A percentile compares a stretch with the other conserved stretches of the same genome.
These are phyloP conservation scores for Kwoniella sp. DNA, from an alignment of 768 basidiomycete species.

Conservation along the genomic window DNA sequence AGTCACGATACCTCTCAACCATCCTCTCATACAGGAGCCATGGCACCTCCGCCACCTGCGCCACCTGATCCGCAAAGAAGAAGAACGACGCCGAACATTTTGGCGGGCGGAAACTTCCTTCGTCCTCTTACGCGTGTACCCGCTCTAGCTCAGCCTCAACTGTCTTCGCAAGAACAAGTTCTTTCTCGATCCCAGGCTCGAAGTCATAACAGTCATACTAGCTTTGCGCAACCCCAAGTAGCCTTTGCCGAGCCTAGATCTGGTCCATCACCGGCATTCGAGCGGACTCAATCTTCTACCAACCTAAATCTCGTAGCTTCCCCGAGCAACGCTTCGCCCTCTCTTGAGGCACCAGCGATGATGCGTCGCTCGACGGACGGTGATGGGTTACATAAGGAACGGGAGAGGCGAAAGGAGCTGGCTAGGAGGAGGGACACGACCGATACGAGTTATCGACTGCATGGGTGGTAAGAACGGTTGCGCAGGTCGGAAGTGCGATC, in stretches of 20 bases:
- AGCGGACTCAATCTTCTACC: slow-evolving; percentile 30
- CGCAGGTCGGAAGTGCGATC: no score
- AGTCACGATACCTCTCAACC: slow-evolving; percentile 21
- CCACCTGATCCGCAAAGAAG: slow-evolving; percentile 9
- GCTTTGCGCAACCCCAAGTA: not conserved
- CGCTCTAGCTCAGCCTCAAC: slow-evolving; percentile 3
- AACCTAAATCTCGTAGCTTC: slow-evolving; percentile 10
- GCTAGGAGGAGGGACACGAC: slow-evolving; percentile 31
- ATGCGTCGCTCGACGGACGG: slow-evolving; percentile 43
- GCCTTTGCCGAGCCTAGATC: not conserved
- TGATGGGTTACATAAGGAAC: slow-evolving; percentile 21
- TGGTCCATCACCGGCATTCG: not conserved
- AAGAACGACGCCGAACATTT: slow-evolving; percentile 30
- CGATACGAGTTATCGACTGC: slow-evolving; percentile 46
- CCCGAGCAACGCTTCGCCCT: slow-evolving; percentile 3
- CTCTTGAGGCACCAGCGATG: slow-evolving; percentile 40
- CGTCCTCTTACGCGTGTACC: slow-evolving; percentile 43
- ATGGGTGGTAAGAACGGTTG: slow-evolving; percentile 46
- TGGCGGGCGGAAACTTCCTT: slow-evolving; percentile 42
- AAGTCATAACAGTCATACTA: not conserved
- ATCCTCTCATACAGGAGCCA: slow-evolving; percentile 13
- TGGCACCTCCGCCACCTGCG: slow-evolving; percentile 12
- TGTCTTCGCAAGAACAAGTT: not conserved
- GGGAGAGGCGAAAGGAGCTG: slow-evolving; percentile 37
- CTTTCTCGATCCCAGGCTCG: not conserved